Base-by-base conservation (phyloP, 169 alveolate genomes). In the Cryptosporidium felis region DNA sequence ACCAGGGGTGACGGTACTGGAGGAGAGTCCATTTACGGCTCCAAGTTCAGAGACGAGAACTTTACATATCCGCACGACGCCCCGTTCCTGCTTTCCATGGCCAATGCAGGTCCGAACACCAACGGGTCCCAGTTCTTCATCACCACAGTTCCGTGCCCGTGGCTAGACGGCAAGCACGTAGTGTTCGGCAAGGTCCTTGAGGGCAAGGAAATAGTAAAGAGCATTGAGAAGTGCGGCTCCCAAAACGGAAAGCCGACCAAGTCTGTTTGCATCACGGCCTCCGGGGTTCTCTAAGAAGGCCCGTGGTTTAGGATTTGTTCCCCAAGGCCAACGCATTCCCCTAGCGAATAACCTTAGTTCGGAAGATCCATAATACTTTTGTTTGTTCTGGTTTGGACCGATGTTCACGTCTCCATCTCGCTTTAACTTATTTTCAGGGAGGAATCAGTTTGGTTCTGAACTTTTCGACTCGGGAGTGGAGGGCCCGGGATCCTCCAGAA, bases 91-190 rank as follows among this genome's bases (percentile, higher is more conserved):
- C 93, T 97, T 66, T 97, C 99, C 32, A 97, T 98, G 99, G 99
- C 99, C 79, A 97, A 97, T 91, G 95, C 98, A 26, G 99, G 99
- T 56, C 98, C 99, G 60, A 96, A 97, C 93, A 97, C 99, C 45
- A 97, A 97, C 90, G 99, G 99, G 34, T 95, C 99, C 53, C 98
- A 97, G 91, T 97, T 97, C 93, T 96, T 96, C 92, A 93, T 96
- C 46, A 95, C 98, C 16, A 91, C 97, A n/a, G 98, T 92, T 5
- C 95, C 96, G 26, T 91, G 97, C 63, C 96, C 96, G 62, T 96
- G 98, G 98, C 89, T 97, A 63, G 98, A 97, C 92, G 98, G 98
- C 44, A 97, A 96, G 90, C 99, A 97, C 91, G 97, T 96, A 28
- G 99, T 97, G 36, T 97, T 97, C 90, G 99, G 99, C 32, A 89